phyloP scores from a whole-genome alignment of 176 grass and related monocot genomes.

The Coix lacrymajobi region DNA sequence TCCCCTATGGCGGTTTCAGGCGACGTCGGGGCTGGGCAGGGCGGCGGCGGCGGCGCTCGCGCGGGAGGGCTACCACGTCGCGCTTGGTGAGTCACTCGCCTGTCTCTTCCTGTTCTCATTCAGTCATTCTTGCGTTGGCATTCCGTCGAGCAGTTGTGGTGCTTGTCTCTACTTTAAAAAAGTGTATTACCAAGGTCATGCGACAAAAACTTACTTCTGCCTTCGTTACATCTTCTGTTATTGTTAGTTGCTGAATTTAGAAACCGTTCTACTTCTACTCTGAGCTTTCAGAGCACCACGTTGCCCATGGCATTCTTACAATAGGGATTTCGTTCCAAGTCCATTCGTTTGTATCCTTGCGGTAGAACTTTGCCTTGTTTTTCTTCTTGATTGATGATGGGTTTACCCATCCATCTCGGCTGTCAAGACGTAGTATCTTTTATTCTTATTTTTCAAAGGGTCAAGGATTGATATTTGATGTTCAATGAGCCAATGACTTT shows the following conservation, averaged over 20 bases:
- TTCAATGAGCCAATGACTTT: background rate
- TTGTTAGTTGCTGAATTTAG: background rate
- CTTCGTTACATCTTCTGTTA: background rate
- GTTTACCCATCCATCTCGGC: background rate
- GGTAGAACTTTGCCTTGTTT: background rate
- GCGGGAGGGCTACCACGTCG: constrained; percentile 67
- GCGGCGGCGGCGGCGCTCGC: constrained; percentile 54
- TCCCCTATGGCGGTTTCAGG: constrained; percentile 31
- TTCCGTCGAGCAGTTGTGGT: constrained; percentile 17
- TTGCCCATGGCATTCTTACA: no score
- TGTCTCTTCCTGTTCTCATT: background rate
- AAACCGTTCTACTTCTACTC: background rate
- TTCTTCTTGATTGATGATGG: background rate
- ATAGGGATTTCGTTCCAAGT: background rate
- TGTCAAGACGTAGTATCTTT: background rate
- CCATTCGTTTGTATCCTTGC: background rate
- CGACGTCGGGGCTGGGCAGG: constrained; percentile 69
- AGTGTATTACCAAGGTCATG: background rate
- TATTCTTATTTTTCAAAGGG: background rate
- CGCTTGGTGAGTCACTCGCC: constrained; percentile 51
- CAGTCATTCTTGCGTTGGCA: background rate
- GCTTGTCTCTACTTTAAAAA: background rate
- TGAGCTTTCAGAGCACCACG: background rate
- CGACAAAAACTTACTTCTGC: no score
- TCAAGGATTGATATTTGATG: background rate